phyloP scores from a whole-genome alignment of 345 rosid genomes.

The Pistacia integerrima region DNA sequence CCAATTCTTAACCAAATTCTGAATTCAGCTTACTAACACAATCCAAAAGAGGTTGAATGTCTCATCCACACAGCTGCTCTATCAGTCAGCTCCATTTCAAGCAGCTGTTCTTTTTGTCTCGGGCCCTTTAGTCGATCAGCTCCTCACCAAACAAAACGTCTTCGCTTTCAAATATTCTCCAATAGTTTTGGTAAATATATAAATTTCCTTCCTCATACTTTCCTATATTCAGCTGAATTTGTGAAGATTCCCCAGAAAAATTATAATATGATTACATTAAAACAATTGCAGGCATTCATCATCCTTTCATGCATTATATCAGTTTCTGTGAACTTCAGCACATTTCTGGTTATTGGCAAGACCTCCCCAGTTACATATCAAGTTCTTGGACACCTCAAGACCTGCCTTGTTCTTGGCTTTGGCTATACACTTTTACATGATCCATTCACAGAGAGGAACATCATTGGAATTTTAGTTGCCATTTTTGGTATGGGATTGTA shows the following conservation, averaged over 20 bases:
- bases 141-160: conserved; percentile 81
- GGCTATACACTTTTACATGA: conserved; percentile 91
- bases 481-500: conserved; percentile 90
- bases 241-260: neutral
- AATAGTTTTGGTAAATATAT: conserved; percentile 56
- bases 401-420: conserved; percentile 87
- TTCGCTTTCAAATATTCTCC: conserved; percentile 84
- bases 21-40: conserved; percentile 82
- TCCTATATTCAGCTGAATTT: neutral
- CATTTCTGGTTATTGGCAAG: conserved; percentile 97
- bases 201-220: neutral
- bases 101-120: conserved; percentile 96
- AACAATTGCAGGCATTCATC: conserved; percentile 70
- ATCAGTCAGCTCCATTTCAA: conserved; percentile 98
- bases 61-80: conserved; percentile 91
- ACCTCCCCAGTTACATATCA: conserved; percentile 98
- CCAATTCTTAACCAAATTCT: conserved; percentile 25
- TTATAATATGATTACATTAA: neutral
- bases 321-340: conserved; percentile 97
- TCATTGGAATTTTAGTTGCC: conserved; percentile 80
- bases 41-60: conserved; percentile 94
- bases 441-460: conserved; percentile 85
- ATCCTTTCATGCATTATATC: conserved; percentile 81
- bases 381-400: conserved; percentile 96
- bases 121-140: conserved; percentile 89